Evolutionary conservation across 257 asterid species (phyloP), one percentile per base, ranked within the genome.

Genomic region (Primulina eburnea): DNA sequence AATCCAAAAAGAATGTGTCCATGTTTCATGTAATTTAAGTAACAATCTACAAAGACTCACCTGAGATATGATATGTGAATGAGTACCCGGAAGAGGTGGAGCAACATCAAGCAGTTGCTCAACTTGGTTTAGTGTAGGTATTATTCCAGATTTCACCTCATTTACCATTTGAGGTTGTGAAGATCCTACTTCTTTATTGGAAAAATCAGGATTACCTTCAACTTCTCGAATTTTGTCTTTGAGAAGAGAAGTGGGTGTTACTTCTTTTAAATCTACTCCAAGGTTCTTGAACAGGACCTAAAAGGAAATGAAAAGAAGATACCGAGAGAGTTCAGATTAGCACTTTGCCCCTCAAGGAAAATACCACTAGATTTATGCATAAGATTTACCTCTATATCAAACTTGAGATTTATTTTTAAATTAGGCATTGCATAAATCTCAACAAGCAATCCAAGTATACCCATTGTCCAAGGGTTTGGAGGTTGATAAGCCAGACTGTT

Each of bases 391-490:
- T 94, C 99, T 52, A 94, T 94, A 78, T 91, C 98, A 78, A 94
- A 94, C 81, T 89, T 94, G 65, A 94, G 95, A 83, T 94, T 94
- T 97, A 94, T 91, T 79, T 94, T 94, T 76, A 94, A 81, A 80
- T 89, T 91, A 62, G 98, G 98, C 98, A 91, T 89, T 34, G 93
- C 95, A 75, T 91, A 91, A 59, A 94, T 94, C 85, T 94, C 99
- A 71, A 90, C 86, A 65, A 94, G 92, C 77, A 94, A 82, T 73
- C 87, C 97, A 78, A 94, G 97, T 73, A 94, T 85, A 72, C 89
- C 99, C 97, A 94, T 94, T 68, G 99, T 94, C 99, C 99, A 91
- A 4, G 99, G 99, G 72, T 94, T 91, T 53, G 99, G 99, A 43
- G 99, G 99, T 77, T 83, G 98, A 86, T 91, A 94, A 34, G 95